Evolutionary conservation across 2,329 filamentous ascomycete species (phyloP).

Genomic region (Fonsecaea monophora): DNA sequence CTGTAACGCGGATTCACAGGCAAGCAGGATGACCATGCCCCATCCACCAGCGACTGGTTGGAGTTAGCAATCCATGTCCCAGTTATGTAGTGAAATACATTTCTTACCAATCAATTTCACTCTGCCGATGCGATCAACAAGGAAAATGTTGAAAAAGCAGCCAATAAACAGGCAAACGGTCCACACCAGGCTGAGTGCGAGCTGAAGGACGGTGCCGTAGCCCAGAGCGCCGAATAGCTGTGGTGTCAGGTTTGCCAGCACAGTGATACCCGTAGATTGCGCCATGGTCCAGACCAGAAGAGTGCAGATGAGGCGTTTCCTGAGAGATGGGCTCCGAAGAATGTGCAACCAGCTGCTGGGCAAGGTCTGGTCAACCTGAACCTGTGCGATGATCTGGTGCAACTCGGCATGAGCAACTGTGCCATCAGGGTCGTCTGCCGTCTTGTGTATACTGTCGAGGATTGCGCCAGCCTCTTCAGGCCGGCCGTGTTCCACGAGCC

Average conservation of each 20-base stretch:
- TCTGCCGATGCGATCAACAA: constrained; percentile 40
- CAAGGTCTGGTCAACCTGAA: constrained; percentile 36
- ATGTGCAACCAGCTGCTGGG: constrained; percentile 15
- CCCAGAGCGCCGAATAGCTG: constrained; percentile 27
- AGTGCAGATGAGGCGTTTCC: constrained; percentile 42
- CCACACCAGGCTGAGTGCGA: constrained; percentile 25
- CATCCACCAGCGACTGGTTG: constrained; percentile 47
- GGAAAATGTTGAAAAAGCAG: constrained; percentile 41
- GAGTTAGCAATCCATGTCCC: background rate
- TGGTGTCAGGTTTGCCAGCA: constrained; percentile 43
- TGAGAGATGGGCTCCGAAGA: constrained; percentile 40
- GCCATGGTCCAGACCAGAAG: constrained; percentile 44
- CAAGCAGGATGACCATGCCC: constrained; percentile 47
- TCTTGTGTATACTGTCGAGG: constrained; percentile 40
- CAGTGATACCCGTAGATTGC: constrained; percentile 44
- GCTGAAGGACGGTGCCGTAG: constrained; percentile 25
- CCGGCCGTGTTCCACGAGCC: constrained; percentile 38
- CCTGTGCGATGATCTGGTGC: constrained; percentile 43
- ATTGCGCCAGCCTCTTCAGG: constrained; percentile 37
- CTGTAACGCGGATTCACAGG: constrained; percentile 45
- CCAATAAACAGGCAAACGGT: constrained; percentile 41
- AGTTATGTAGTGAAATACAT: constrained; percentile 9
- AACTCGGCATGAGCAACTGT: constrained; percentile 42
- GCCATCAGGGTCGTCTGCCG: constrained; percentile 37
- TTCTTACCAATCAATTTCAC: constrained; percentile 26